Percentiles rank a stretch among this genome's conserved stretches.
phyloP scores from a whole-genome alignment of 371 early-diverging fungal genomes.

The Blakeslea trispora region DNA sequence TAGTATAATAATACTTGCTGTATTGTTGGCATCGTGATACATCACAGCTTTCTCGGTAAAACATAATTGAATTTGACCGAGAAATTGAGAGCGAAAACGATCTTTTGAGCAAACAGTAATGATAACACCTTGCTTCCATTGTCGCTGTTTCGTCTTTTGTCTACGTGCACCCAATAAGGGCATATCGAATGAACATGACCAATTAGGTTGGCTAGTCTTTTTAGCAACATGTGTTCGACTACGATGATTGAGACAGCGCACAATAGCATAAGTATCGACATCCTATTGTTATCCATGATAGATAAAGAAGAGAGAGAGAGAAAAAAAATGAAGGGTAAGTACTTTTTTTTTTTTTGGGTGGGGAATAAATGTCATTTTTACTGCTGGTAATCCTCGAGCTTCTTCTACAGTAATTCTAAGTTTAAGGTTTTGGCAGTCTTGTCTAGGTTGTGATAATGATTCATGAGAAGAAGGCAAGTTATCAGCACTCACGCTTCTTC shows the following conservation, averaged over 20 bases:
- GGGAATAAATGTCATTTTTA: not conserved
- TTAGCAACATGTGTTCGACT: constrained; percentile 60
- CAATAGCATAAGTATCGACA: constrained; percentile 50
- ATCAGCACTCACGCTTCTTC: not conserved
- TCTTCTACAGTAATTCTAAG: constrained; percentile 7
- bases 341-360: no score
- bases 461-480: not conserved
- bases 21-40: constrained; percentile 11
- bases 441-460: no score
- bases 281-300: not conserved
- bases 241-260: constrained; percentile 53
- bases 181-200: constrained; percentile 66
- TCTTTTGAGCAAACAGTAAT: constrained; percentile 48
- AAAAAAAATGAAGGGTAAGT: no score
- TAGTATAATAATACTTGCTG: not conserved
- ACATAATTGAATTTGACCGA: constrained; percentile 53
- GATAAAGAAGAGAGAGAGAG: no score
- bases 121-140: constrained; percentile 11
- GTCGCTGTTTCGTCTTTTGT: constrained; percentile 11
- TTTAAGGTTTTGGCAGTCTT: not conserved
- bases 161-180: constrained; percentile 1
- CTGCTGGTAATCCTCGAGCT: not conserved
- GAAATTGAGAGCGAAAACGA: constrained; percentile 46
- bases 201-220: constrained; percentile 62
- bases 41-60: constrained; percentile 12